Base-by-base conservation (phyloP, 306 rosid species). In the Arachis stenosperma region DNA sequence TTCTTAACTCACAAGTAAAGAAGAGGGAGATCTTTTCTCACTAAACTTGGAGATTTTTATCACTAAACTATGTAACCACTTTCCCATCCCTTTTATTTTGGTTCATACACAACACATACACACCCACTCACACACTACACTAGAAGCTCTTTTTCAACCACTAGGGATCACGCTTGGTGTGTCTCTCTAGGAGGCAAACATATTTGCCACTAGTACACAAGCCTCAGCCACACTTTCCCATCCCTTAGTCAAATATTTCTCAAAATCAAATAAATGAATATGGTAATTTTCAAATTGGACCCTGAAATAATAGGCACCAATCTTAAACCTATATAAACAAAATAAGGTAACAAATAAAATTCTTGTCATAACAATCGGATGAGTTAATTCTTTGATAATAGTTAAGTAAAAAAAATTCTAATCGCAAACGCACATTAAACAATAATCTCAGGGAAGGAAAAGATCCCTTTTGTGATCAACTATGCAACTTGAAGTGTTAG, bases 241-340 rank as follows among this genome's bases (percentile, higher is more conserved):
- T 37, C 61, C 57, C 56, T 22, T 36, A 63, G 3, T 40, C 39
- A 57, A 50, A 50, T 57, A 71, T 8, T 70, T n/a, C 71, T 62
- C 70, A 52, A 37, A 39, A 44, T 9, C 60, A 70, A 78, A 78
- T 37, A 65, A 56, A 66, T 47, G 55, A 36, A 78, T 53, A 36
- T 39, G 57, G 65, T 33, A 33, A 33, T 33, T 33, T 33, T 33
- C 37, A 33, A 33, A 33, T 55, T 5, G 29, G 47, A 40, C 50
- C 36, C 2, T 9, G 46, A 6, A 40, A 65, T 60, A 44, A 41
- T 30, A 14, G 41, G 42, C 52, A 50, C 44, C 30, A 30, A 47
- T 47, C 61, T 57, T 40, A 41, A 8, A 6, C 5, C 59, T 27
- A 54, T 15, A 72, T 52, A 27, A 14, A 54, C 56, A 36, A 52